Evolutionary conservation across 1,284 basidiomycete species (phyloP).

Genomic region (Thecaphora thlaspeos): DNA sequence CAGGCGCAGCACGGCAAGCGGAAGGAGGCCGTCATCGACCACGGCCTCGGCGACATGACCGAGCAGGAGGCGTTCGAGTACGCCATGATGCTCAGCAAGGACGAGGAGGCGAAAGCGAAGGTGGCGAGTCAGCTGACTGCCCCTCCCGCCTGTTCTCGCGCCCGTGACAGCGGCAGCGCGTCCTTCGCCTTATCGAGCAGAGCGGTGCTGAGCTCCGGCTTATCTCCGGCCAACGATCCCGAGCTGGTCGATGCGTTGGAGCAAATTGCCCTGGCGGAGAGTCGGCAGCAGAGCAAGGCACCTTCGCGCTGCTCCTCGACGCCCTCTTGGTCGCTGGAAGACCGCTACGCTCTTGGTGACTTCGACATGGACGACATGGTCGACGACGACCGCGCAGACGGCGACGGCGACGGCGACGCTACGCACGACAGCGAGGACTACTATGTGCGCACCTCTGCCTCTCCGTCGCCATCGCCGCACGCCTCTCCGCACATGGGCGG

Average conservation of each 20-base stretch:
- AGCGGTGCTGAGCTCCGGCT: slow-evolving; percentile 10
- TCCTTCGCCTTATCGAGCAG: slow-evolving; percentile 9
- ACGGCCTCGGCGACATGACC: slow-evolving; percentile 68
- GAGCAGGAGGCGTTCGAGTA: slow-evolving; percentile 79
- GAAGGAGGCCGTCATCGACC: slow-evolving; percentile 62
- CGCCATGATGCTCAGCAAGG: slow-evolving; percentile 78
- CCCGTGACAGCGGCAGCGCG: neutral
- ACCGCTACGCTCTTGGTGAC: neutral
- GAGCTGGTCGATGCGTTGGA: slow-evolving; percentile 42
- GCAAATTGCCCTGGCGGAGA: slow-evolving; percentile 40
- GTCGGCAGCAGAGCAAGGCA: neutral
- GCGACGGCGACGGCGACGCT: neutral
- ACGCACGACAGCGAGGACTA: neutral
- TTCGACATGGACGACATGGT: slow-evolving; percentile 1
- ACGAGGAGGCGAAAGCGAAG: slow-evolving; percentile 62
- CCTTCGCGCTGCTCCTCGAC: neutral
- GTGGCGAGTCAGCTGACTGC: neutral
- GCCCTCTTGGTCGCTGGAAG: neutral
- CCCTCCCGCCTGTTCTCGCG: no score
- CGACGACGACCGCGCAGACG: slow-evolving; percentile 4
- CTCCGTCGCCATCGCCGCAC: slow-evolving; percentile 22
- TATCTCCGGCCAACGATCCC: slow-evolving; percentile 18
- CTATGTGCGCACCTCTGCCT: slow-evolving; percentile 12
- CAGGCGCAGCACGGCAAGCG: slow-evolving; percentile 62
- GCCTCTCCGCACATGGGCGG: slow-evolving; percentile 29